Base-by-base conservation (phyloP, 805 yeast species). In the Ogataea trehaloabstinens region DNA sequence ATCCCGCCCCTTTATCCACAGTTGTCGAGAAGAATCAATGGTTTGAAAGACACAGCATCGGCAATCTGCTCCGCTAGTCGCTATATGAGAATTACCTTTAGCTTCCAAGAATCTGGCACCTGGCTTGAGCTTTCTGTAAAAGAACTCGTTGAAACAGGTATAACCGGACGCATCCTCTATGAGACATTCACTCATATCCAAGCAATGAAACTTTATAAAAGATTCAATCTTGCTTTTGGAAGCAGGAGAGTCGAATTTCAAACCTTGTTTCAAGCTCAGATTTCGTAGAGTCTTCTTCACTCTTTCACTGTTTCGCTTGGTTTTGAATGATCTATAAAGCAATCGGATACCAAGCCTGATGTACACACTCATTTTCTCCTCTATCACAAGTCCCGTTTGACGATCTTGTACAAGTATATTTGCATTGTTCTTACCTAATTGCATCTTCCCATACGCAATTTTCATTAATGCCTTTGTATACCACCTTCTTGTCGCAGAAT, bases 321-420 rank as follows among this genome's bases (percentile, higher is more conserved):
- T 75, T 21, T 61, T 74, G 44, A 82, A 74, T 2, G 95, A 91
- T 51, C 82, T 78, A 61, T 91, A 91, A 2, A 91, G 66, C 31
- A 91, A 63, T 31, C 96, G 63, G 37, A 91, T 91, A 0, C 98
- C 99, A 25, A 93, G 57, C 34, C 96, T 70, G 8, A 93, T 93
- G 52, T 86, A 86, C 1, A 85, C 78, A 41, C 90, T 82, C 85
- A 93, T 91, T 53, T 88, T 88, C 53, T 91, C 99, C 58, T 91
- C 98, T 55, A 85, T 62, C n/a, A 91, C 78, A 32, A 86, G 74
- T 0, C 99, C 99, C 0, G 96, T 82, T 13, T 74, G 69, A 44
- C 99, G 71, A 58, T 93, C 97, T 60, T 93, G 98, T 2, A 91
- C 97, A 35, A 93, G 67, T 21, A 93, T 91, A 55, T 91, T 91